Base-by-base conservation (phyloP, 768 basidiomycete species). In the Mycena polygramma region DNA sequence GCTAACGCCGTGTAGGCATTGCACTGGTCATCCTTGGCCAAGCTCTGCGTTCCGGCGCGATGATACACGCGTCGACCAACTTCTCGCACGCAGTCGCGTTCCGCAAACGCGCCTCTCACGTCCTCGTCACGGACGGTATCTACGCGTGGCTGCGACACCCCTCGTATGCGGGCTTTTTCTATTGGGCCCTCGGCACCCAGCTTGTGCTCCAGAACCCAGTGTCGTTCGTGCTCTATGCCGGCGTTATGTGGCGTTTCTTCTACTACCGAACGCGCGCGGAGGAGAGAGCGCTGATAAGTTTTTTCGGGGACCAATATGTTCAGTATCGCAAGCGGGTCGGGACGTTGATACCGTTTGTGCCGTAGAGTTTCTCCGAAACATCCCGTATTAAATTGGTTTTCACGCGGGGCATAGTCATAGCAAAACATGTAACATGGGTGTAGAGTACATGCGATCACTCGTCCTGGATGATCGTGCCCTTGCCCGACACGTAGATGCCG, bases 181-280 rank as follows among this genome's bases (percentile, higher is more conserved):
- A 97, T 79, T 99, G 98, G 98, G 96, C 96, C 0, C 76, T 99
- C 35, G 96, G 97, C 2, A 98, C 96, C 0, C 98, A 99, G 78
- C 81, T 99, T 45, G 88, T 95, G 0, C 85, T 99, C 24, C 96
- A 96, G 77, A 99, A 99, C 77, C 89, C 93, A 0, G 37, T 96
- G 19, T 90, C 90, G 17, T 90, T 94, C 72, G 52, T 90, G 2
- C 79, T 89, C 2, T 99, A 93, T 76, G 75, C 85, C 2, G 71
- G 87, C 45, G 79, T 96, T 1, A 83, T 99, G 7, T 96, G 94
- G 90, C 84, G 87, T 57, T 99, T 99, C 85, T 99, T 99, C 81
- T 88, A 90, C 66, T 79, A 84, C 68, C 88, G 98, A 13, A 97
- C 92, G 59, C 46, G 46, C 19, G 97, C 83, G 39, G 97, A 99